Conservation (phyloP, 2,329 filamentous ascomycete genomes). For the Uncinocarpus reesii region DNA sequence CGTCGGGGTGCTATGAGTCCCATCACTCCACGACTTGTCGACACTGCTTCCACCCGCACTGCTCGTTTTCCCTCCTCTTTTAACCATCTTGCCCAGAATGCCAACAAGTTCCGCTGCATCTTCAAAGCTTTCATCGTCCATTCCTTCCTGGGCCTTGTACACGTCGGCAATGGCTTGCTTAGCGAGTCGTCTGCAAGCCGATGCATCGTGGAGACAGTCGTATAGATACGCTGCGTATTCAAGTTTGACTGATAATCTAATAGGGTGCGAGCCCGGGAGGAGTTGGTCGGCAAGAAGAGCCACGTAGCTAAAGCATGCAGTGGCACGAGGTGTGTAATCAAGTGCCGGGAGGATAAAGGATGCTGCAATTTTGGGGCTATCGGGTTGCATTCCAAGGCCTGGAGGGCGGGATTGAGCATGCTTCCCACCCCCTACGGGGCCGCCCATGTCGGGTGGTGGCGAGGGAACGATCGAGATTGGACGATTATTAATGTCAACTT, state of each 20-base stretch:
- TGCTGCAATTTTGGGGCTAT: slow-evolving; percentile 38
- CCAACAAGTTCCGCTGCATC: slow-evolving; percentile 84
- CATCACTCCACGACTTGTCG: slow-evolving; percentile 26
- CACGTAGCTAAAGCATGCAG: slow-evolving; percentile 69
- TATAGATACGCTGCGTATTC: slow-evolving; percentile 90
- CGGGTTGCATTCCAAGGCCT: slow-evolving; percentile 26
- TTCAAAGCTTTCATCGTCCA: slow-evolving; percentile 91
- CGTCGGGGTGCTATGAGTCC: slow-evolving; percentile 23
- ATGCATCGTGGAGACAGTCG: slow-evolving; percentile 77
- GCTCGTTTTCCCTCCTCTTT: slow-evolving; percentile 47
- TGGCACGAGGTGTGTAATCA: slow-evolving; percentile 75
- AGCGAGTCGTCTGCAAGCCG: slow-evolving; percentile 65
- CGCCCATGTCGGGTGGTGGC: slow-evolving; percentile 45
- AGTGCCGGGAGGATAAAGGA: slow-evolving; percentile 69
- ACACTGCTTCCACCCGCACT: slow-evolving; percentile 26
- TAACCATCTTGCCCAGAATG: slow-evolving; percentile 79
- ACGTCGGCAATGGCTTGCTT: slow-evolving; percentile 79
- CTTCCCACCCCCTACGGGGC: slow-evolving; percentile 43
- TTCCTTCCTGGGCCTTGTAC: slow-evolving; percentile 79
- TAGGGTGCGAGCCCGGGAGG: slow-evolving; percentile 77
- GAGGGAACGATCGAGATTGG: slow-evolving; percentile 35
- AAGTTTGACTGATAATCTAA: slow-evolving; percentile 79
- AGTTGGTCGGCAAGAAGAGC: slow-evolving; percentile 61
- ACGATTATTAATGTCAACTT: slow-evolving; percentile 16
- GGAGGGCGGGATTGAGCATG: slow-evolving; percentile 45